These are phyloP conservation scores for Giardia duodenalis DNA, from an alignment of 208 protist genomes.

Conservation along the genomic window DNA sequence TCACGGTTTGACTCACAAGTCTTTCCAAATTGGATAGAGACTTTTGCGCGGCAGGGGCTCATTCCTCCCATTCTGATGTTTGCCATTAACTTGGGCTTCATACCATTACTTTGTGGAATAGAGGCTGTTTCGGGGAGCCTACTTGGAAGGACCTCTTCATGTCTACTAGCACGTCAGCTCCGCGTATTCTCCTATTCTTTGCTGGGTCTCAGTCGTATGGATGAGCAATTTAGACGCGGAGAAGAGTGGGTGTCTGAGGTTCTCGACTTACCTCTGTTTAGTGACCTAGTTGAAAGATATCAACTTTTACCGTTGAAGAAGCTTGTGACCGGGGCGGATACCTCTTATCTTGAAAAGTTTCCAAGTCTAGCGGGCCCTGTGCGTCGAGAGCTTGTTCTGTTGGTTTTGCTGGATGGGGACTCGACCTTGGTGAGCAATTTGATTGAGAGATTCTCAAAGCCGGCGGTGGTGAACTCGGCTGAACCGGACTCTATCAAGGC, in stretches of 20 bases:
- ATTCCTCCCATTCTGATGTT: too few species aligned
- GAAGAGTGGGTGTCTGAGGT: background rate
- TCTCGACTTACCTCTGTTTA: background rate
- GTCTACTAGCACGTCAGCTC: background rate
- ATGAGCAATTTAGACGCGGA: background rate
- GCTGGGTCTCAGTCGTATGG: background rate
- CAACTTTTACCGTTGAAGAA: background rate
- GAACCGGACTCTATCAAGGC: background rate
- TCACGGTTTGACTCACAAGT: too few species aligned
- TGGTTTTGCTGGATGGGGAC: background rate
- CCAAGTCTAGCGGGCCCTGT: background rate
- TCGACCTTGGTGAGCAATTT: too few species aligned
- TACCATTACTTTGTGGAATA: too few species aligned
- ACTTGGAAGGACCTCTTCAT: background rate
- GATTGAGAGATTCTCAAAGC: background rate
- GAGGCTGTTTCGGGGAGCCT: background rate
- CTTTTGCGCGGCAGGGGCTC: too few species aligned
- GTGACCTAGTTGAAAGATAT: background rate
- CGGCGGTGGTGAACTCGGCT: background rate
- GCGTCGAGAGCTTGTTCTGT: background rate
- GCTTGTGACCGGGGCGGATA: background rate
- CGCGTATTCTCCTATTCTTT: background rate
- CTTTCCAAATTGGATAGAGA: too few species aligned
- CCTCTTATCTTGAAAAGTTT: background rate
- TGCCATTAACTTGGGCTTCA: too few species aligned